A percentile compares a stretch with the other conserved stretches of the same genome.
Conservation (phyloP, 192 early-diverging fungal genomes). For the Linnemannia hyalina region DNA sequence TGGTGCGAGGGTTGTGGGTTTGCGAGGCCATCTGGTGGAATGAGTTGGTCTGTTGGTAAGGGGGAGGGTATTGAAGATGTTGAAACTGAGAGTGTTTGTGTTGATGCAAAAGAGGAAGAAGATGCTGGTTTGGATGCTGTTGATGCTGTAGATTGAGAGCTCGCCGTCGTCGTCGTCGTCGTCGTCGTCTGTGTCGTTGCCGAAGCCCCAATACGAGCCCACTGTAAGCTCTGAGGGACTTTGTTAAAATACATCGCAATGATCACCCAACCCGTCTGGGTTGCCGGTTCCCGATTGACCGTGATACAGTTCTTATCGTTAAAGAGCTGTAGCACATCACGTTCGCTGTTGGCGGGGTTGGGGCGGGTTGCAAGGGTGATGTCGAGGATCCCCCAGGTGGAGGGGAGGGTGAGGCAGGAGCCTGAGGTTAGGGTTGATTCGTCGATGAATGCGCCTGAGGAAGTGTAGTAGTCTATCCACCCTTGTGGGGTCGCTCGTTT, state of each 20-base stretch:
- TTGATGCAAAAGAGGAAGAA: neutral
- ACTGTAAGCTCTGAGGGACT: slow-evolving; percentile 9
- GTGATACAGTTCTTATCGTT: slow-evolving; percentile 6
- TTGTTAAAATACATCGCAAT: slow-evolving; percentile 11
- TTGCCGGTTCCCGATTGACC: slow-evolving; percentile 3
- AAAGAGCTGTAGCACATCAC: neutral
- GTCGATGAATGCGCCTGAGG: neutral
- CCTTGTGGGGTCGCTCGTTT: neutral
- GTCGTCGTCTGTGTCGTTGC: neutral
- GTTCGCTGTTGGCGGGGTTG: neutral
- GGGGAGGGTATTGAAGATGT: neutral
- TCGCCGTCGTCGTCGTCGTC: neutral
- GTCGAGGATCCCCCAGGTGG: slow-evolving; percentile 23
- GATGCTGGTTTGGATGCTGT: neutral
- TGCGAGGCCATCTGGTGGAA: neutral
- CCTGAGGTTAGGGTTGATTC: neutral
- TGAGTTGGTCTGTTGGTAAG: neutral
- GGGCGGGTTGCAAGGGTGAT: neutral
- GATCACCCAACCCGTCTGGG: neutral
- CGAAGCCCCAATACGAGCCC: neutral
- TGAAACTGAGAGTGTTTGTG: neutral
- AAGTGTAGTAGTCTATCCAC: slow-evolving; percentile 30
- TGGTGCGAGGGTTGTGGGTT: slow-evolving; percentile 1
- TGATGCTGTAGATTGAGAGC: neutral
- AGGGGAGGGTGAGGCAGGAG: slow-evolving; percentile 4